A percentile compares a stretch with the other conserved stretches of the same genome.
These are phyloP conservation scores for Combretum micranthum DNA, from an alignment of 345 rosid genomes.

Conservation along the genomic window DNA sequence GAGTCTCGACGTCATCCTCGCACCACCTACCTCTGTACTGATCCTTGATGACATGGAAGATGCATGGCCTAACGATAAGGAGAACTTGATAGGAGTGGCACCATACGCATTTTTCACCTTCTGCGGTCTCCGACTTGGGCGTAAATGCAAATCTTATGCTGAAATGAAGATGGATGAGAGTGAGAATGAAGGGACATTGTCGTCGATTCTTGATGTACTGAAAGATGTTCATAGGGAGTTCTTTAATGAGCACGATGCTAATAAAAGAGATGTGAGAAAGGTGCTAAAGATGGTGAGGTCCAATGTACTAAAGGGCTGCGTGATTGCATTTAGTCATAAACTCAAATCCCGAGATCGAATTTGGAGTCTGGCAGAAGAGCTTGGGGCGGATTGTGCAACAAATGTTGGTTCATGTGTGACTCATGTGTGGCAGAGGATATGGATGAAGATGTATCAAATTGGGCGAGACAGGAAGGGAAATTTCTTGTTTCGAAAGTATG, in stretches of 20 bases:
- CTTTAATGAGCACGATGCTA: not conserved
- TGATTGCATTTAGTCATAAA: not conserved
- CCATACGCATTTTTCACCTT: not conserved
- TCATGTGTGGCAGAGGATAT: slow-evolving; percentile 2
- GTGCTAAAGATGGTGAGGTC: not conserved
- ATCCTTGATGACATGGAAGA: slow-evolving; percentile 12
- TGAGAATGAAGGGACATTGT: slow-evolving; percentile 10
- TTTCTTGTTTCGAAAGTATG: slow-evolving; percentile 2
- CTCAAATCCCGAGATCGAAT: not conserved
- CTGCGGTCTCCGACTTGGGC: not conserved
- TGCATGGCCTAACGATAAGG: slow-evolving; percentile 5
- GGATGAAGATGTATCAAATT: not conserved
- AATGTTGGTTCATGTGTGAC: slow-evolving; percentile 2
- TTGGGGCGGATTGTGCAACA: slow-evolving; percentile 4
- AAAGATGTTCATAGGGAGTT: slow-evolving; percentile 2
- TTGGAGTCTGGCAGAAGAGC: not conserved
- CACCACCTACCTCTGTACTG: slow-evolving; percentile 1
- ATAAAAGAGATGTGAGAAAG: not conserved
- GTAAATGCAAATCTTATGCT: not conserved
- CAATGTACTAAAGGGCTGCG: slow-evolving; percentile 1
- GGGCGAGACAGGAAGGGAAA: not conserved
- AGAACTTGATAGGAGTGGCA: slow-evolving; percentile 7
- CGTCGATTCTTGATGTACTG: not conserved
- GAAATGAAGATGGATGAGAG: slow-evolving; percentile 7
- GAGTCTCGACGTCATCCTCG: slow-evolving; percentile 10